Evolutionary conservation across 768 basidiomycete species (phyloP).

Genomic region (Collybia sordida): DNA sequence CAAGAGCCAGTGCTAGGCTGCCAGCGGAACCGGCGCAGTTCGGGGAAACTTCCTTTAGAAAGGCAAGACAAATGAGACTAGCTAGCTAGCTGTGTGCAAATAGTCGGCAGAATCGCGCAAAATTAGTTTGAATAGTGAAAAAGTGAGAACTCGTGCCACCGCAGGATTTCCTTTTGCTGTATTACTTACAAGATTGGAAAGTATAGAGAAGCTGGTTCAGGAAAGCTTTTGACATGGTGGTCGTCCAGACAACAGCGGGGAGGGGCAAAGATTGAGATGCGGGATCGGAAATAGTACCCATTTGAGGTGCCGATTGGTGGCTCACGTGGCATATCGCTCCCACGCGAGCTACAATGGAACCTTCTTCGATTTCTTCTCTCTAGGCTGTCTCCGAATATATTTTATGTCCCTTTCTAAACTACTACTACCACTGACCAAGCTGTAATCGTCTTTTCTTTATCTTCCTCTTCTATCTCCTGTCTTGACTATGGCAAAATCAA

Average conservation of each 20-base stretch:
- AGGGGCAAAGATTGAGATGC: slow-evolving; percentile 2
- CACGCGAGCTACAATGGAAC: slow-evolving; percentile 20
- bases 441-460: slow-evolving; percentile 16
- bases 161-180: neutral
- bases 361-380: slow-evolving; percentile 18
- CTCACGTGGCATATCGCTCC: slow-evolving; percentile 20
- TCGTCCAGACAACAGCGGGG: slow-evolving; percentile 9
- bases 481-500: slow-evolving; percentile 38
- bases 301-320: slow-evolving; percentile 17
- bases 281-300: slow-evolving; percentile 5
- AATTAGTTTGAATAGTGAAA: neutral
- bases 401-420: slow-evolving; percentile 17
- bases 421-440: slow-evolving; percentile 12
- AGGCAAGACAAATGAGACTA: slow-evolving; percentile 4
- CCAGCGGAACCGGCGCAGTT: slow-evolving; percentile 16
- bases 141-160: neutral
- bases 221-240: neutral
- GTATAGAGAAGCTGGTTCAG: neutral
- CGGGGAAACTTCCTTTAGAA: slow-evolving; percentile 18
- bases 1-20: neutral
- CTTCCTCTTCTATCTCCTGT: slow-evolving; percentile 20
- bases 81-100: neutral
- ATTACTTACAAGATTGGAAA: neutral
- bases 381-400: slow-evolving; percentile 18
- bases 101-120: slow-evolving; percentile 1